Base-by-base conservation (phyloP, 306 rosid species). In the Prunus kanzakura region DNA sequence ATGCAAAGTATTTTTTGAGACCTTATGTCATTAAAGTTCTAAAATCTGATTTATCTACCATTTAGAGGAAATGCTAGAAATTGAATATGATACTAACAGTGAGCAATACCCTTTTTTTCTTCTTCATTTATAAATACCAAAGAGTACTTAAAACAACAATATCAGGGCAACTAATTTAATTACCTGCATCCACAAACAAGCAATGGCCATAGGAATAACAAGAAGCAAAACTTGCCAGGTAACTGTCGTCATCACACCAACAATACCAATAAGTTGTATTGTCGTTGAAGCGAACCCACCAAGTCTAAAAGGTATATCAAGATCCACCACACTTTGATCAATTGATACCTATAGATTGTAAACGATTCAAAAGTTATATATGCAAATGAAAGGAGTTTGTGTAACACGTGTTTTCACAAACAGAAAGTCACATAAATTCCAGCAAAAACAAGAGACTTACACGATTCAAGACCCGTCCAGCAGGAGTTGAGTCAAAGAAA, bases 181-280 rank as follows among this genome's bases (percentile, higher is more conserved):
- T 86, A 95, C 99, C 97, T 96, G 99, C 98, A 96, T 96, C 99
- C 99, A 96, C 85, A 96, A 81, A 84, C 99, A 96, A 88, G 95
- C 93, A 73, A 91, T 73, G 46, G 96, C 94, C 97, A 91, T 90
- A 45, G 98, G 98, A 76, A 93, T 63, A 74, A 91, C 93, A 38
- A 94, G 92, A 88, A 91, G 89, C 85, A 91, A 87, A 80, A 94
- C 83, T 86, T 93, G 98, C 96, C 98, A 93, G 56, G 98, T 93
- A 81, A 93, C 98, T 71, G 67, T 76, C 22, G 94, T 81, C 97
- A 93, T 93, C 46, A 93, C 98, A 66, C 82, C 97, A 85, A 91
- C 96, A 79, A 93, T 91, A 79, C 97, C 98, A 52, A 91, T 84
- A 71, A 93, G 93, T 76, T 93, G 98, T 81, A 93, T 93, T 22